These are phyloP conservation scores for Arthrinium puccinioides DNA, from an alignment of 2,329 filamentous ascomycete species.

Conservation along the genomic window DNA sequence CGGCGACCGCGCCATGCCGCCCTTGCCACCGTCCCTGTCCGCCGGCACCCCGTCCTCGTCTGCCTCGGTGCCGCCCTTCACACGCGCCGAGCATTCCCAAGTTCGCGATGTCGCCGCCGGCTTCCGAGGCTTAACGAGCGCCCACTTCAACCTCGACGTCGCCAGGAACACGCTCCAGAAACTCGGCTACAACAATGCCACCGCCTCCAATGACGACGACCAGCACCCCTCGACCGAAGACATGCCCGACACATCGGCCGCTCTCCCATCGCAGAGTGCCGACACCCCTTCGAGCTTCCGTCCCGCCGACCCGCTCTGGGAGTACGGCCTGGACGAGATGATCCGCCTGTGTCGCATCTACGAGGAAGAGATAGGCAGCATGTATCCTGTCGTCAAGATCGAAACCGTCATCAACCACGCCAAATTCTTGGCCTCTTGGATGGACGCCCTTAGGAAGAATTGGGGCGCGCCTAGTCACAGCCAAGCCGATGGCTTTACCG, in stretches of 20 bases:
- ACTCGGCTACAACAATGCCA: slow-evolving; percentile 72
- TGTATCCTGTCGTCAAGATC: slow-evolving; percentile 83
- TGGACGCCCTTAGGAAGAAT: slow-evolving; percentile 45
- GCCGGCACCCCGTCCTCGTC: slow-evolving; percentile 31
- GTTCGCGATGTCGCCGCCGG: slow-evolving; percentile 52
- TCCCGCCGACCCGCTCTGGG: slow-evolving; percentile 65
- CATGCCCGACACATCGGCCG: slow-evolving; percentile 24
- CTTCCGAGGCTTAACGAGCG: slow-evolving; percentile 81
- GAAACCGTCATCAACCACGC: slow-evolving; percentile 64
- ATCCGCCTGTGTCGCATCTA: slow-evolving; percentile 71
- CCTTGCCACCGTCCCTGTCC: slow-evolving; percentile 28
- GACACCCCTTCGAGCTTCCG: not conserved
- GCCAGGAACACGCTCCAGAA: slow-evolving; percentile 81
- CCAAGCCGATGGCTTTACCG: slow-evolving; percentile 32
- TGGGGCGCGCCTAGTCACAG: slow-evolving; percentile 22
- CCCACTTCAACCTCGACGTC: slow-evolving; percentile 76
- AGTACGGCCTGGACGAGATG: slow-evolving; percentile 71
- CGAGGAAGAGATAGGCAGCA: slow-evolving; percentile 84
- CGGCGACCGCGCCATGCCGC: slow-evolving; percentile 34
- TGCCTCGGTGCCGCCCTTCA: slow-evolving; percentile 22
- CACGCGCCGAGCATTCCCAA: slow-evolving; percentile 37
- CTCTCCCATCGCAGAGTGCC: slow-evolving; percentile 19
- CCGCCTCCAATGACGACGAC: slow-evolving; percentile 55
- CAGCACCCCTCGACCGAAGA: slow-evolving; percentile 22
- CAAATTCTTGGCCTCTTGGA: slow-evolving; percentile 61